Percentiles rank a stretch among this genome's conserved stretches.
phyloP scores from a whole-genome alignment of 208 protist genomes.

The Acanthamoeba divionensis region DNA sequence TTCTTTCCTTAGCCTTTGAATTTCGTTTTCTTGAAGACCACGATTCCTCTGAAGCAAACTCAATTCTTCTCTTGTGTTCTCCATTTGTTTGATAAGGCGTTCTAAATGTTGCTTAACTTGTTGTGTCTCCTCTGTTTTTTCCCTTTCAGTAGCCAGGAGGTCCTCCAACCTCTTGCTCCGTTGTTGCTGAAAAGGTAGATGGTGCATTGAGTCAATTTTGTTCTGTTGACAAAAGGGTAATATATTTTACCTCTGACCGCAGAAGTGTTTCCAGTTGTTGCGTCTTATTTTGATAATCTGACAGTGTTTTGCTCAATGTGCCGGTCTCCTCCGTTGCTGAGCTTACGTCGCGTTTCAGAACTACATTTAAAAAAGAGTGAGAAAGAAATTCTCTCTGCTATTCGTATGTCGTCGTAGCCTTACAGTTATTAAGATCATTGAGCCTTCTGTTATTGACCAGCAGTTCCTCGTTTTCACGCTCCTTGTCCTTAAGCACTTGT shows the following conservation, averaged over 20 bases:
- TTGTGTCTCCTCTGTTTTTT: constrained; percentile 14
- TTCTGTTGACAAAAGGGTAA: too few relatives aligned
- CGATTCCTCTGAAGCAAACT: background rate
- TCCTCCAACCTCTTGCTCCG: constrained; percentile 36
- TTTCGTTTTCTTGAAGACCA: constrained; percentile 1
- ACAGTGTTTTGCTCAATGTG: too few relatives aligned
- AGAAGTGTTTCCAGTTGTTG: too few relatives aligned
- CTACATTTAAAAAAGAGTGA: background rate
- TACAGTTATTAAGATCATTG: constrained; percentile 32
- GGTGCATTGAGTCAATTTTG: too few relatives aligned
- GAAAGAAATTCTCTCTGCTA: too few relatives aligned
- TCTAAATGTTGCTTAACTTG: constrained; percentile 7
- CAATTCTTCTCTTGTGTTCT: constrained; percentile 24
- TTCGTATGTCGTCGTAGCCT: too few relatives aligned
- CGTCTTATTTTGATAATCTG: too few relatives aligned
- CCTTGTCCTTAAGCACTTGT: constrained; percentile 33
- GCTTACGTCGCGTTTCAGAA: background rate
- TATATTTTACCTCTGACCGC: too few relatives aligned
- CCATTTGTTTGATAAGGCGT: constrained; percentile 6
- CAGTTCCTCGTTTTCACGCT: constrained; percentile 15
- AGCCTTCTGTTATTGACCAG: background rate
- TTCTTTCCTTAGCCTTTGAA: constrained; percentile 23
- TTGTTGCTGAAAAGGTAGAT: constrained; percentile 2
- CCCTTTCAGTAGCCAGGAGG: constrained; percentile 12
- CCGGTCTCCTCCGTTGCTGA: background rate